Conservation (phyloP, 148 eudicot species). For the Camellia sinensis region DNA sequence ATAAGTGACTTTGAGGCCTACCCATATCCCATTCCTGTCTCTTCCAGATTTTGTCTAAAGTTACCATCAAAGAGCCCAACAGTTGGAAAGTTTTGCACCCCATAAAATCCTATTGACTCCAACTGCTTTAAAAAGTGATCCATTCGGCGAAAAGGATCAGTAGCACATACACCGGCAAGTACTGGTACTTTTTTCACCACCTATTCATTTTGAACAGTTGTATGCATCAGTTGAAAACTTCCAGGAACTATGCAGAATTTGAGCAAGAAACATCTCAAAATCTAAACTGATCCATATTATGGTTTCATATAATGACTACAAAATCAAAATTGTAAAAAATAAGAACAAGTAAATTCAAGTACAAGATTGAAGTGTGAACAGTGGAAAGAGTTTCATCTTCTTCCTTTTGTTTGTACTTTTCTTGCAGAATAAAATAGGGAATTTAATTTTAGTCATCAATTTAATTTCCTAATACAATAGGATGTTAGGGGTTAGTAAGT, state of each 20-base stretch:
- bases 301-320: background rate
- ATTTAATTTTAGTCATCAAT: background rate
- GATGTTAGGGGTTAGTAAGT: too few species aligned
- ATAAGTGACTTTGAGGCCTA: constrained; percentile 21
- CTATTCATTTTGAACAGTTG: constrained; percentile 31
- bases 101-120: constrained; percentile 80
- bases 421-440: background rate
- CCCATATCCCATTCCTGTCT: constrained; percentile 99
- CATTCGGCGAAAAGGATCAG: constrained; percentile 96
- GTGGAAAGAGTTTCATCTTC: background rate
- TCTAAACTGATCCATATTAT: background rate
- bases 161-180: constrained; percentile 95
- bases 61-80: constrained; percentile 98
- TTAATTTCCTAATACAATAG: background rate
- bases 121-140: constrained; percentile 74
- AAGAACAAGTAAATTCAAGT: background rate
- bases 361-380: background rate
- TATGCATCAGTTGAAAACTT: constrained; percentile 19
- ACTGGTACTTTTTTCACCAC: constrained; percentile 89
- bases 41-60: constrained; percentile 94
- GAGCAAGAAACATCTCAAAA: constrained; percentile 9
- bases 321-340: background rate
- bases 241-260: background rate
- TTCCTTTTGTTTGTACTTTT: background rate
- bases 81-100: constrained; percentile 97